phyloP scores from a whole-genome alignment of 2,329 filamentous ascomycete genomes.

The Albophoma yamanashiensis region DNA sequence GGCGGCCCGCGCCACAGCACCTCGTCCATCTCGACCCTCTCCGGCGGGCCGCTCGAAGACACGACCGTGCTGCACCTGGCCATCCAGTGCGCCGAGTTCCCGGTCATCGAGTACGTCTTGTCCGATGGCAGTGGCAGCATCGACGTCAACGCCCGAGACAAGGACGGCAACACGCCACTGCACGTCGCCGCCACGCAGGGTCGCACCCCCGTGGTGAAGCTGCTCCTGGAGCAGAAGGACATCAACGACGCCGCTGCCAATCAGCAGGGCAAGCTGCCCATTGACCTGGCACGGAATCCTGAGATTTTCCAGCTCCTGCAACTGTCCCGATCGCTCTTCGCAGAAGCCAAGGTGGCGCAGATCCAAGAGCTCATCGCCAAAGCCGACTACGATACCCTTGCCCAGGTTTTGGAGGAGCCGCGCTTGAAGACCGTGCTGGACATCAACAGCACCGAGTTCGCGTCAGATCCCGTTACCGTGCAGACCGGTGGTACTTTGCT shows the following conservation, averaged over 20 bases:
- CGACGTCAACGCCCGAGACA: slow-evolving; percentile 83
- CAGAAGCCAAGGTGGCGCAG: slow-evolving; percentile 74
- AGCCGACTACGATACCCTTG: slow-evolving; percentile 66
- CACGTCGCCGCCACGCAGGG: slow-evolving; percentile 81
- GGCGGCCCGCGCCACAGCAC: slow-evolving; percentile 43
- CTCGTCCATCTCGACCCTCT: slow-evolving; percentile 36
- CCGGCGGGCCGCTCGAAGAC: slow-evolving; percentile 51
- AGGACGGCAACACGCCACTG: slow-evolving; percentile 87
- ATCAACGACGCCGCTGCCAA: slow-evolving; percentile 88
- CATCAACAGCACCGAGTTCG: slow-evolving; percentile 84
- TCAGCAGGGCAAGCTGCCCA: slow-evolving; percentile 69
- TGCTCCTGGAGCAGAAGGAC: slow-evolving; percentile 69
- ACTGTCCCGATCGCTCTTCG: slow-evolving; percentile 77
- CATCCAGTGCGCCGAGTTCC: slow-evolving; percentile 86
- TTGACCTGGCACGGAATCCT: slow-evolving; percentile 82
- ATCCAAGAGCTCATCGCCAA: slow-evolving; percentile 68
- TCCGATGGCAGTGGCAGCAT: slow-evolving; percentile 57
- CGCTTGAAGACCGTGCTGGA: slow-evolving; percentile 80
- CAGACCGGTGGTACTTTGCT: slow-evolving; percentile 84
- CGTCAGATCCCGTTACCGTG: slow-evolving; percentile 65
- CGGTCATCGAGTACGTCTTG: slow-evolving; percentile 90
- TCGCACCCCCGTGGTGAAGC: slow-evolving; percentile 66
- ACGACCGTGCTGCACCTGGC: slow-evolving; percentile 88
- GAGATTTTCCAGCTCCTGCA: slow-evolving; percentile 96
- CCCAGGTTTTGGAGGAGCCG: slow-evolving; percentile 72